Evolutionary conservation across 495 filamentous ascomycete species (phyloP).

Genomic region (Xylaria cubensis): DNA sequence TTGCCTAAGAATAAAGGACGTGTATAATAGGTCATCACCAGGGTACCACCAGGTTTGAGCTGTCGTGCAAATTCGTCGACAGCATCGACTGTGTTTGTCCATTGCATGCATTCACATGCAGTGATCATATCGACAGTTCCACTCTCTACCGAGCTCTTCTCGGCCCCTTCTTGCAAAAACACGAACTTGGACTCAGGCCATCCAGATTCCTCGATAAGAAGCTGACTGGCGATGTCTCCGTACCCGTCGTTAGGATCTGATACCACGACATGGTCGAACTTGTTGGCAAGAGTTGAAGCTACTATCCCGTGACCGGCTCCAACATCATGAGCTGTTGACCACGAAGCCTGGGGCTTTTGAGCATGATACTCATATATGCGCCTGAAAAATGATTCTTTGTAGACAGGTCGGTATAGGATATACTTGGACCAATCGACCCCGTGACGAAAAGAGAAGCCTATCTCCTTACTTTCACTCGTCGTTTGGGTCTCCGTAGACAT

Average conservation of each 20-base stretch:
- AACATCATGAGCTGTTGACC: slow-evolving; percentile 23
- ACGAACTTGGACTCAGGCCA: slow-evolving; percentile 33
- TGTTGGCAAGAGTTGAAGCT: slow-evolving; percentile 33
- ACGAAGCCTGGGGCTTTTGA: background rate
- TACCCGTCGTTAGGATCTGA: slow-evolving; percentile 43
- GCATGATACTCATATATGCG: slow-evolving; percentile 15
- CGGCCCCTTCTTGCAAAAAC: slow-evolving; percentile 37
- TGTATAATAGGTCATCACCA: slow-evolving; percentile 30
- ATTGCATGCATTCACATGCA: slow-evolving; percentile 40
- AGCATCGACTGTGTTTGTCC: slow-evolving; percentile 24
- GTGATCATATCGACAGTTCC: slow-evolving; percentile 35
- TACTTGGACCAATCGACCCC: slow-evolving; percentile 9
- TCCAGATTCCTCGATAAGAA: slow-evolving; percentile 27
- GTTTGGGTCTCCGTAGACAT: background rate
- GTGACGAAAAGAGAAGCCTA: background rate
- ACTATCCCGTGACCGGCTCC: slow-evolving; percentile 39
- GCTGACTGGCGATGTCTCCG: slow-evolving; percentile 28
- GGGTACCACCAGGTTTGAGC: slow-evolving; percentile 31
- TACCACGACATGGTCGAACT: slow-evolving; percentile 34
- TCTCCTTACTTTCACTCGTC: background rate
- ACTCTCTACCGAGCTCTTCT: slow-evolving; percentile 34
- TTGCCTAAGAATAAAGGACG: slow-evolving; percentile 24
- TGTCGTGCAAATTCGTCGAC: slow-evolving; percentile 33
- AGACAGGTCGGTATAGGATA: background rate
- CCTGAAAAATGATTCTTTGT: slow-evolving; percentile 2